A percentile compares a stretch with the other conserved stretches of the same genome.
These are phyloP conservation scores for Colletotrichum magnum DNA, from an alignment of 2,329 filamentous ascomycete genomes.

Conservation along the genomic window DNA sequence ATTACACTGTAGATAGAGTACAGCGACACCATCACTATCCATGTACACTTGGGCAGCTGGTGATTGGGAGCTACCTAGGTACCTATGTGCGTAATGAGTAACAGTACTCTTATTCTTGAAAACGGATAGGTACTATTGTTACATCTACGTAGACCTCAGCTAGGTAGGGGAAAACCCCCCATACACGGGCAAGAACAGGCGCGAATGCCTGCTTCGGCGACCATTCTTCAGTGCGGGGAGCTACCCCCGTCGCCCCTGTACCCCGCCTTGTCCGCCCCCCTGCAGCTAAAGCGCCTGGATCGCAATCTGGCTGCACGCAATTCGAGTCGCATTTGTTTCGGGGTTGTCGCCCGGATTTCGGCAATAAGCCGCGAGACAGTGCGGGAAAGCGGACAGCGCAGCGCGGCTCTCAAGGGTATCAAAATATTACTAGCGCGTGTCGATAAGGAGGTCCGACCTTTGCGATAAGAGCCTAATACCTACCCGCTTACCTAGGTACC, in stretches of 20 bases:
- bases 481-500: constrained; percentile 27
- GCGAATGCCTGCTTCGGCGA: too few species aligned
- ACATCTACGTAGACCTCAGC: too few species aligned
- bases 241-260: constrained; percentile 32
- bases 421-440: background rate
- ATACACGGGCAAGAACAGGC: too few species aligned
- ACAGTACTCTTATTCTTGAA: too few species aligned
- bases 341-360: constrained; percentile 32
- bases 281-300: constrained; percentile 20
- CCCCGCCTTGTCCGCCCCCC: constrained; percentile 29
- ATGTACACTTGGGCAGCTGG: background rate
- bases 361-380: constrained; percentile 7
- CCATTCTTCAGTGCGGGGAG: constrained; percentile 29
- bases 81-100: too few species aligned
- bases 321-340: constrained; percentile 18
- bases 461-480: constrained; percentile 35
- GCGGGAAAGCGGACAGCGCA: too few species aligned
- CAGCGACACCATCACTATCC: too few species aligned
- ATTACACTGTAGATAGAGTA: too few species aligned
- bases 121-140: too few species aligned
- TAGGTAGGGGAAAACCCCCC: too few species aligned
- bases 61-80: too few species aligned
- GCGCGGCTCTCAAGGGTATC: too few species aligned
- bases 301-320: constrained; percentile 5
- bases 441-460: constrained; percentile 34